phyloP scores from a whole-genome alignment of 1,139 yeast species.

The Pichia sp. region DNA sequence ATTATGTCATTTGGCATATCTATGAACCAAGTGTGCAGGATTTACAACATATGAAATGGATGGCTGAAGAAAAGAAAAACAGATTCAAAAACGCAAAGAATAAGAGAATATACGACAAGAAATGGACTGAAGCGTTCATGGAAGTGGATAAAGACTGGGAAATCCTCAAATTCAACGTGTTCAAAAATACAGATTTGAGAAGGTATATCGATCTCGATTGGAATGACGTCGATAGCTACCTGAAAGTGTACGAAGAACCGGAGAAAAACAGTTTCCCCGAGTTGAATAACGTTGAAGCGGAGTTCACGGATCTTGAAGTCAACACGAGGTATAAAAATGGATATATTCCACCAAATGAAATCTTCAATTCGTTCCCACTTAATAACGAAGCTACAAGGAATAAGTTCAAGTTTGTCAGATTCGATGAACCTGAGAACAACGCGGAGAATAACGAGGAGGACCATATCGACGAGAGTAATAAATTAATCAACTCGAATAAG shows the following conservation, averaged over 20 bases:
- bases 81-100: slow-evolving; percentile 35
- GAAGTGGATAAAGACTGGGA: slow-evolving; percentile 38
- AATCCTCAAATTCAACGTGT: slow-evolving; percentile 33
- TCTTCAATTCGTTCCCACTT: slow-evolving; percentile 25
- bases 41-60: slow-evolving; percentile 46
- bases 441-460: slow-evolving; percentile 5
- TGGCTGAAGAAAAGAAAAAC: slow-evolving; percentile 43
- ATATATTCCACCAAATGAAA: slow-evolving; percentile 24
- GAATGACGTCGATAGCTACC: slow-evolving; percentile 38
- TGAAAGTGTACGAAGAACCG: slow-evolving; percentile 22
- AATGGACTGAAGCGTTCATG: slow-evolving; percentile 38
- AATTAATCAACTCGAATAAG: slow-evolving; percentile 3
- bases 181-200: slow-evolving; percentile 32
- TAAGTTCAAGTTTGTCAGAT: slow-evolving; percentile 16
- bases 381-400: slow-evolving; percentile 26
- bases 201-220: slow-evolving; percentile 36
- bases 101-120: slow-evolving; percentile 35
- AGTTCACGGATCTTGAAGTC: background rate
- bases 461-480: background rate
- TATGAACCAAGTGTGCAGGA: slow-evolving; percentile 45
- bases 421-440: slow-evolving; percentile 15
- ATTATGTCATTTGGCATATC: slow-evolving; percentile 44
- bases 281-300: background rate
- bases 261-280: slow-evolving; percentile 8
- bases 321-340: slow-evolving; percentile 15